Percentiles rank a stretch among this genome's conserved stretches.
Evolutionary conservation across 208 protist species (phyloP).

Genomic region (Crithidia brevicula): DNA sequence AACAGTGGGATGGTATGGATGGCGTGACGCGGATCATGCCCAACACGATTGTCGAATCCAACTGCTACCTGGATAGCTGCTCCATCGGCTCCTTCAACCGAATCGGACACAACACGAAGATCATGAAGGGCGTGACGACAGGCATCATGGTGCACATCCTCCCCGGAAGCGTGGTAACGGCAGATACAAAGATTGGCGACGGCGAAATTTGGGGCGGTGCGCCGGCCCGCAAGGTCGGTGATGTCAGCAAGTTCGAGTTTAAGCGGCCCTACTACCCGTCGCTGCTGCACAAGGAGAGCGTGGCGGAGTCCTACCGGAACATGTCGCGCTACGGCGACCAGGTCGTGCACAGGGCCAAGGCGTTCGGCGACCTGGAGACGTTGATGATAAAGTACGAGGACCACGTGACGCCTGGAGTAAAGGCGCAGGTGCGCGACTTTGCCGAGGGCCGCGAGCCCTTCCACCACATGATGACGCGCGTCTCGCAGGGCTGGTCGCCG

Average conservation of each 20-base stretch:
- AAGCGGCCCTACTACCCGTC: conserved; percentile 87
- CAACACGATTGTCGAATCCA: conserved; percentile 86
- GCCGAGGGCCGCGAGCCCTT: conserved; percentile 86
- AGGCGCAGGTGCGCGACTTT: conserved; percentile 83
- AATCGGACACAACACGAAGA: conserved; percentile 88
- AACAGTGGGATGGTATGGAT: conserved; percentile 89
- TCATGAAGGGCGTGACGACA: conserved; percentile 91
- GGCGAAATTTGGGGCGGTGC: conserved; percentile 89
- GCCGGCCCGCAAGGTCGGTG: conserved; percentile 79
- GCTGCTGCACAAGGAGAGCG: conserved; percentile 72
- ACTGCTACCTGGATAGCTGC: conserved; percentile 90
- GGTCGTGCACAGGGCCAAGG: conserved; percentile 77
- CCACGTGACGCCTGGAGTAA: conserved; percentile 65
- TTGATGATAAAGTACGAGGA: conserved; percentile 83
- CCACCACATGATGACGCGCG: conserved; percentile 83
- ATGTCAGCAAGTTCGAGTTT: conserved; percentile 90
- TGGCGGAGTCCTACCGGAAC: conserved; percentile 78
- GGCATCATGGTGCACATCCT: conserved; percentile 91
- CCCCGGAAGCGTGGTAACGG: conserved; percentile 82
- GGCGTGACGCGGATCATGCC: conserved; percentile 80
- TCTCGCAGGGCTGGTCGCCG: conserved; percentile 85
- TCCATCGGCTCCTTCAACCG: conserved; percentile 89
- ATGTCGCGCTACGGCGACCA: conserved; percentile 91
- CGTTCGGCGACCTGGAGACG: conserved; percentile 82
- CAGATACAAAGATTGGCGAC: conserved; percentile 84